Conservation (phyloP, 2,329 filamentous ascomycete species). For the Beauveria medogensis region DNA sequence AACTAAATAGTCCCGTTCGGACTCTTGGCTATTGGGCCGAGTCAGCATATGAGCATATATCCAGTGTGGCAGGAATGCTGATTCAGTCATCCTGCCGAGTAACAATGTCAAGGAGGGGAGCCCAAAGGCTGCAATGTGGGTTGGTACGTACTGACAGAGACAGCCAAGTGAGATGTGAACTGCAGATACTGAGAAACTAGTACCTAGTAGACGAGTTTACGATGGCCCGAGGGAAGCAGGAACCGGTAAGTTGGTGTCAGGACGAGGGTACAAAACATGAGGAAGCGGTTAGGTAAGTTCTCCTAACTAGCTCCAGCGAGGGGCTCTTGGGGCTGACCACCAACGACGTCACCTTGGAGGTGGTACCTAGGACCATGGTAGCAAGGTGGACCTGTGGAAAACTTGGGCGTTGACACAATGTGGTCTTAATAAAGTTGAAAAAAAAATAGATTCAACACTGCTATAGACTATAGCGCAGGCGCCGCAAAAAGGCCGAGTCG, state of each 20-base stretch:
- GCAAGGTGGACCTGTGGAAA: background rate
- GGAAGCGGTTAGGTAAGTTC: background rate
- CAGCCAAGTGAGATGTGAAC: background rate
- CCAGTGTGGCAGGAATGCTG: background rate
- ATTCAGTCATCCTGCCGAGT: background rate
- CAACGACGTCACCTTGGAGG: constrained; percentile 2
- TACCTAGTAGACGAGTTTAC: background rate
- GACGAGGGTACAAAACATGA: background rate
- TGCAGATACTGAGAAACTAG: background rate
- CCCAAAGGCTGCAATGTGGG: background rate
- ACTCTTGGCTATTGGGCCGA: background rate
- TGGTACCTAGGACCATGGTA: background rate
- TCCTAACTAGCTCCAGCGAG: background rate
- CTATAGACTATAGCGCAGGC: background rate
- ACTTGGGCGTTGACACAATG: background rate
- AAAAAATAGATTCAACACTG: background rate
- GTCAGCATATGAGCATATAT: background rate
- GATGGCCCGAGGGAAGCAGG: background rate
- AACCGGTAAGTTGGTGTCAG: background rate
- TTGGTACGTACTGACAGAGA: background rate
- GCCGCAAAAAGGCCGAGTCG: background rate
- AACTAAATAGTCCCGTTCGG: background rate
- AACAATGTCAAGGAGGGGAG: background rate
- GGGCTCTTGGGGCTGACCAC: background rate
- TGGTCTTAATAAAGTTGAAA: background rate